Conservation (phyloP, 2,329 filamentous ascomycete species). For the Colletotrichum tropicale region DNA sequence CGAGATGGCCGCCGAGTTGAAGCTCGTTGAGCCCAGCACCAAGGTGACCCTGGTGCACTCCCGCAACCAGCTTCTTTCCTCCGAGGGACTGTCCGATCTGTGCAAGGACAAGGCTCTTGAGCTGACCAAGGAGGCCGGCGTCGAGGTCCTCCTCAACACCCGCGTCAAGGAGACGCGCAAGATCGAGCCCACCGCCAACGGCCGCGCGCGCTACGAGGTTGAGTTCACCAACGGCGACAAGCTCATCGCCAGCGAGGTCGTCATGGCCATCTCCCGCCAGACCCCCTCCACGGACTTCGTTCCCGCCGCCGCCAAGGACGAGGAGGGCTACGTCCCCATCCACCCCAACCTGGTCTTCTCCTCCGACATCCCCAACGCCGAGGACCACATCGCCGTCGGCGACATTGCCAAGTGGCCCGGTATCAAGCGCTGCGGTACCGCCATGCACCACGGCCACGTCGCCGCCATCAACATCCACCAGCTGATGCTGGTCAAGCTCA, state of each 20-base stretch:
- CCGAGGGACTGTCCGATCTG: constrained; percentile 73
- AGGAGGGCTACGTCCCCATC: constrained; percentile 70
- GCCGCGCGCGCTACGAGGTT: constrained; percentile 47
- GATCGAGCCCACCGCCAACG: constrained; percentile 43
- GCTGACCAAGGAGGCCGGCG: constrained; percentile 64
- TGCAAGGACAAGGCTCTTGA: constrained; percentile 67
- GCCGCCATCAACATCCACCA: constrained; percentile 72
- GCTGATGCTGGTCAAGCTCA: constrained; percentile 52
- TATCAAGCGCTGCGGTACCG: constrained; percentile 79
- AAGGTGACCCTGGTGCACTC: constrained; percentile 80
- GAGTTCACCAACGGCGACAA: constrained; percentile 64
- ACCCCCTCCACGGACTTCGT: constrained; percentile 68
- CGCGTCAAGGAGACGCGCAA: constrained; percentile 56
- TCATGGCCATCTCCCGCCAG: constrained; percentile 71
- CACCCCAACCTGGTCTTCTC: constrained; percentile 60
- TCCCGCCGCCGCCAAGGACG: constrained; percentile 60
- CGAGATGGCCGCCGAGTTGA: constrained; percentile 82
- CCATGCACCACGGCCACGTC: constrained; percentile 75
- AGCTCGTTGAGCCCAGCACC: constrained; percentile 65
- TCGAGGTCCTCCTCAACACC: constrained; percentile 68
- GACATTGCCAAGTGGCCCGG: constrained; percentile 76
- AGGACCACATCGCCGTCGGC: constrained; percentile 70
- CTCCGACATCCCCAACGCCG: constrained; percentile 57
- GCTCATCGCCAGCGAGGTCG: constrained; percentile 67
- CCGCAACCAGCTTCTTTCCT: constrained; percentile 70